Conservation (phyloP, 768 basidiomycete species). For the Amanita polypyramis region DNA sequence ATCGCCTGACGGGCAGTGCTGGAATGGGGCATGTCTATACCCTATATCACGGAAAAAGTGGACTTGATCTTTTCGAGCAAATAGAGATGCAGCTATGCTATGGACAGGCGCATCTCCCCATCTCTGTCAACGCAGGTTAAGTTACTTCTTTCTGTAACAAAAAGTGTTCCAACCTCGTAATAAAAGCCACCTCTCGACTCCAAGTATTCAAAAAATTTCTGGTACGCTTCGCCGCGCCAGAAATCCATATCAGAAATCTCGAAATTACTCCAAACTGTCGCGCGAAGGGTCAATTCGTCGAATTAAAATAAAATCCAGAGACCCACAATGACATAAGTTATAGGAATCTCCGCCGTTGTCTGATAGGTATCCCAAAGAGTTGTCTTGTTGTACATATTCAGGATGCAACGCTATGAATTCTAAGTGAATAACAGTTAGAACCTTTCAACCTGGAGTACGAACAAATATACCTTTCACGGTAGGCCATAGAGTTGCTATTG, state of each 20-base stretch:
- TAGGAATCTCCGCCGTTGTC: constrained; percentile 55
- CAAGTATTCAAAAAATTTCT: constrained; percentile 72
- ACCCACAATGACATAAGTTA: constrained; percentile 60
- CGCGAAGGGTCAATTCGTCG: background rate
- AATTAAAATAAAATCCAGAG: background rate
- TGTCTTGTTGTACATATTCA: constrained; percentile 47
- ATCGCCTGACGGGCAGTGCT: constrained; percentile 58
- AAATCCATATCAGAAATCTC: constrained; percentile 88
- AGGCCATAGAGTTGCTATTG: constrained; percentile 76
- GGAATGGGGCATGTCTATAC: constrained; percentile 72
- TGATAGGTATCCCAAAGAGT: constrained; percentile 67
- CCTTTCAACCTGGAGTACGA: background rate
- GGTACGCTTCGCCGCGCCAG: constrained; percentile 79
- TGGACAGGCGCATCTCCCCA: constrained; percentile 79
- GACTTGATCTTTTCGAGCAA: constrained; percentile 62
- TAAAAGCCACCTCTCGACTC: constrained; percentile 84
- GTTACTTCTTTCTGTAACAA: background rate
- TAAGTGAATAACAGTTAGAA: constrained; percentile 17
- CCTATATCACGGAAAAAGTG: constrained; percentile 84
- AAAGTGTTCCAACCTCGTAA: constrained; percentile 51
- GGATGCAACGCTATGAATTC: constrained; percentile 62
- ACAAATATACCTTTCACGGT: constrained; percentile 47
- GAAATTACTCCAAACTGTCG: constrained; percentile 79
- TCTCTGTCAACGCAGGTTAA: constrained; percentile 26
- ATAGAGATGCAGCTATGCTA: constrained; percentile 70